phyloP scores from a whole-genome alignment of 2,329 filamentous ascomycete species.

The Sporothrix pallida region DNA sequence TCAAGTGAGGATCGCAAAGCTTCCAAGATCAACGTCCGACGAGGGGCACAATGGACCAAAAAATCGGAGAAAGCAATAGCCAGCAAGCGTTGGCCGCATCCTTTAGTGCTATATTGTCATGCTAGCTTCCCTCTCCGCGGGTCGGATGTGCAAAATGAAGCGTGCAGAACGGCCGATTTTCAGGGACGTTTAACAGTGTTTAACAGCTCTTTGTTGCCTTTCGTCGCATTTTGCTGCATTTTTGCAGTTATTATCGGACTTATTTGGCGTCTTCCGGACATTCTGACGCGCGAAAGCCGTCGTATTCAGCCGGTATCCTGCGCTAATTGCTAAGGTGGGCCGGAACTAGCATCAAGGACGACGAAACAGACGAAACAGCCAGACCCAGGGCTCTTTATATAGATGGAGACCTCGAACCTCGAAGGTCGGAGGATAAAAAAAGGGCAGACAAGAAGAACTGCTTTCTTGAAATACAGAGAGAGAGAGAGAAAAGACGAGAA shows the following conservation, averaged over 20 bases:
- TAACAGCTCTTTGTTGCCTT: not conserved
- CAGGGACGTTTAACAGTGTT: too few species aligned
- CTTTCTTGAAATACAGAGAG: not conserved
- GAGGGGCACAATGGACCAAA: not conserved
- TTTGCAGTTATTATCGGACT: slow-evolving; percentile 7
- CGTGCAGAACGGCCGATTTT: not conserved
- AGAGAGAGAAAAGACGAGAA: not conserved
- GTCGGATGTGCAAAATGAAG: not conserved
- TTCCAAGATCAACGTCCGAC: not conserved
- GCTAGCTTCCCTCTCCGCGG: not conserved
- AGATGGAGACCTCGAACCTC: not conserved
- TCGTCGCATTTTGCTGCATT: not conserved
- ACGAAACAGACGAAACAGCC: not conserved
- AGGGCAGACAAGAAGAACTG: not conserved
- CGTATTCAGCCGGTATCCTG: slow-evolving; percentile 23
- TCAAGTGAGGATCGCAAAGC: too few species aligned
- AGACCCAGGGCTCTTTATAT: slow-evolving; percentile 18
- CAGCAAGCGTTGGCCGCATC: not conserved
- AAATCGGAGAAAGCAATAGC: not conserved
- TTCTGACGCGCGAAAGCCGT: not conserved
- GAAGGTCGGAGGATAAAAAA: not conserved
- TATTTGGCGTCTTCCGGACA: not conserved
- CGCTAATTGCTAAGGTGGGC: slow-evolving; percentile 26
- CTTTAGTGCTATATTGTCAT: not conserved
- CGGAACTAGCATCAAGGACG: slow-evolving; percentile 1